These are phyloP conservation scores for Leishmania martiniquensis DNA, from an alignment of 208 protist genomes.

Conservation along the genomic window DNA sequence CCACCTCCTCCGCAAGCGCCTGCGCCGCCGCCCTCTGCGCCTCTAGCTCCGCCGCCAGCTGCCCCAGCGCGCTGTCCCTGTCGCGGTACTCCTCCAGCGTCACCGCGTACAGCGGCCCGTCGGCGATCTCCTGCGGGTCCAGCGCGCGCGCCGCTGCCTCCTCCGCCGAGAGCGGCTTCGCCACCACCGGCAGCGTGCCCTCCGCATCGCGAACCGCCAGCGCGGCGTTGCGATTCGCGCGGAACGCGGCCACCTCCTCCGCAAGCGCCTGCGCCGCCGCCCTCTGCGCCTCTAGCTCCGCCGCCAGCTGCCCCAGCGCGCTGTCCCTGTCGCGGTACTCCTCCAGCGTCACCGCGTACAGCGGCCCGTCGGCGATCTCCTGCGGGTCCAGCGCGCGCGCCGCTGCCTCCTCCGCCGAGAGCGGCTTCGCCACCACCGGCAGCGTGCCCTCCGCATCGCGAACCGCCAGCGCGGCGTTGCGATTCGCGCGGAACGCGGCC, in stretches of 20 bases:
- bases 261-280: background rate
- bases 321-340: background rate
- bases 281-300: too few relatives aligned
- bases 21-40: background rate
- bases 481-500: conserved; percentile 20
- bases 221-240: conserved; percentile 33
- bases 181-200: conserved; percentile 28
- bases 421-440: conserved; percentile 10
- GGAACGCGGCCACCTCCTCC: conserved; percentile 7
- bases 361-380: conserved; percentile 30
- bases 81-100: conserved; percentile 19
- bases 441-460: conserved; percentile 37
- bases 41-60: background rate
- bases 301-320: too few relatives aligned
- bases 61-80: background rate
- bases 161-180: conserved; percentile 18
- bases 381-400: conserved; percentile 16
- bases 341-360: conserved; percentile 32
- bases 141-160: conserved; percentile 27
- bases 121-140: conserved; percentile 18
- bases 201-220: conserved; percentile 27
- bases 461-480: conserved; percentile 35
- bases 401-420: conserved; percentile 10
- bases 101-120: conserved; percentile 29
- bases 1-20: conserved; percentile 2